phyloP scores from a whole-genome alignment of 1,139 yeast species.

The Suhomyces wounanorum region DNA sequence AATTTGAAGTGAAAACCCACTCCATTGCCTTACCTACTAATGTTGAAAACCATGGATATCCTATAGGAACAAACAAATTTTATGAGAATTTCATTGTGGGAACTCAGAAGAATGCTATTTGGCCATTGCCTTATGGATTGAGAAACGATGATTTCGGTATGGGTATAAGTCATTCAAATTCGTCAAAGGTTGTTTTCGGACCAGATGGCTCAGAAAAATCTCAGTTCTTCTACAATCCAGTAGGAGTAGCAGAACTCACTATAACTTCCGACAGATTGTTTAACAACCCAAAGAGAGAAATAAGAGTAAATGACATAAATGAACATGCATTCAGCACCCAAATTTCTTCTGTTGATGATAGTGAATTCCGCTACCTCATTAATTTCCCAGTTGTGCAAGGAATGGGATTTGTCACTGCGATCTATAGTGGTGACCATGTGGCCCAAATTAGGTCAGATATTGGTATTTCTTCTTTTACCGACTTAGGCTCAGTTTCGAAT shows the following conservation, averaged over 20 bases:
- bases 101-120: conserved; percentile 60
- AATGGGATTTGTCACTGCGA: conserved; percentile 55
- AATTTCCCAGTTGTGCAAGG: conserved; percentile 60
- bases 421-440: conserved; percentile 58
- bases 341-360: conserved; percentile 29
- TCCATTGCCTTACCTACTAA: conserved; percentile 55
- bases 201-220: conserved; percentile 16
- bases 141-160: conserved; percentile 55
- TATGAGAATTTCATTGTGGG: conserved; percentile 76
- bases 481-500: conserved; percentile 45
- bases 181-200: conserved; percentile 64
- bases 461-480: conserved; percentile 50
- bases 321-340: conserved; percentile 58
- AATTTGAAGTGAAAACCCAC: conserved; percentile 50
- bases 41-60: conserved; percentile 45
- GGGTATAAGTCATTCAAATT: conserved; percentile 67
- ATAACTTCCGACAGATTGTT: conserved; percentile 57
- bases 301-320: conserved; percentile 50
- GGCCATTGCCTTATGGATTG: conserved; percentile 83
- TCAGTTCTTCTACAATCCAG: conserved; percentile 57
- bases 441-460: conserved; percentile 56
- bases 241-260: conserved; percentile 52
- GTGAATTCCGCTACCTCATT: conserved; percentile 28
- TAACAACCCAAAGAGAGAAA: conserved; percentile 23
- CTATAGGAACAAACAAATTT: conserved; percentile 81